phyloP scores from a whole-genome alignment of 768 basidiomycete genomes.

The Lentinula raphanica region DNA sequence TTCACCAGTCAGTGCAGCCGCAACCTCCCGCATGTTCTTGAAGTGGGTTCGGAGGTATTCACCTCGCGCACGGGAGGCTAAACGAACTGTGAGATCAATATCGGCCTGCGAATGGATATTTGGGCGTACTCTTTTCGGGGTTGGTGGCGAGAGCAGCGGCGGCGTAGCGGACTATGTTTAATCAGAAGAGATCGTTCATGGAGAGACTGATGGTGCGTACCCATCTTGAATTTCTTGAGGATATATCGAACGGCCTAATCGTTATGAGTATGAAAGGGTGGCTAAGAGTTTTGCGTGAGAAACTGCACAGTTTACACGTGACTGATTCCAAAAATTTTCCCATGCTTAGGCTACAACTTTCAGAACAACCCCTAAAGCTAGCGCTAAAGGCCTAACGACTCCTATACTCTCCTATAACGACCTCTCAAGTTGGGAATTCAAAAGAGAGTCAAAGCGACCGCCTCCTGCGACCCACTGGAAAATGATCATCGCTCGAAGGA shows the following conservation, averaged over 20 bases:
- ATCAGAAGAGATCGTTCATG: constrained; percentile 12
- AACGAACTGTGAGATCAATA: constrained; percentile 11
- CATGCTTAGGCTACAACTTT: too few relatives aligned
- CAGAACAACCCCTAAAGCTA: too few relatives aligned
- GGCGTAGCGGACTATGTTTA: constrained; percentile 81
- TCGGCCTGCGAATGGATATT: constrained; percentile 10
- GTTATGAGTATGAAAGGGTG: neutral
- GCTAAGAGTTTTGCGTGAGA: neutral
- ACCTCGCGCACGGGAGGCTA: constrained; percentile 88
- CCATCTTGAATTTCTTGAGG: constrained; percentile 38
- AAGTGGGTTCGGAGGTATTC: constrained; percentile 99
- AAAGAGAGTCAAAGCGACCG: too few relatives aligned
- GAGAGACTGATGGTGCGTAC: constrained; percentile 35
- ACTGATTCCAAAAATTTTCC: too few relatives aligned
- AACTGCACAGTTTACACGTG: neutral
- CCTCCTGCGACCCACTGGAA: too few relatives aligned
- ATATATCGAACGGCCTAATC: neutral
- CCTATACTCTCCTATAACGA: too few relatives aligned
- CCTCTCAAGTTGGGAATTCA: too few relatives aligned
- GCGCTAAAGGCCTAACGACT: too few relatives aligned
- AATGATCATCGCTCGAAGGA: too few relatives aligned
- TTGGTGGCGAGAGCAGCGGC: constrained; percentile 81
- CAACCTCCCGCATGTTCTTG: constrained; percentile 99
- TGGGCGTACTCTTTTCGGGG: constrained; percentile 89
- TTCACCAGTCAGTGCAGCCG: constrained; percentile 83